Percentiles rank a stretch among this genome's conserved stretches.
Conservation (phyloP, 2,329 filamentous ascomycete species). For the Acarospora socialis region DNA sequence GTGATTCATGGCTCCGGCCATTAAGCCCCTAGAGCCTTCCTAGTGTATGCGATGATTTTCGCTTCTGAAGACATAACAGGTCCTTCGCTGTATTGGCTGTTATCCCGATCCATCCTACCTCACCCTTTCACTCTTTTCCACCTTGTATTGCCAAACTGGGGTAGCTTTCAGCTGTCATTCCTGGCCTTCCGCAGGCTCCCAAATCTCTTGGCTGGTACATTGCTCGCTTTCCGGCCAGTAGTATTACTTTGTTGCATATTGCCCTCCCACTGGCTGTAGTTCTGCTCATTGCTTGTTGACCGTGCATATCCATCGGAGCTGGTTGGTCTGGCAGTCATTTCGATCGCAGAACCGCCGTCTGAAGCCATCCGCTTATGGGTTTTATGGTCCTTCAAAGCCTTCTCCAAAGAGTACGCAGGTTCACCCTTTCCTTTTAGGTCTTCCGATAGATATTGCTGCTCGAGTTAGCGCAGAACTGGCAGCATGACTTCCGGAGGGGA, state of each 20-base stretch:
- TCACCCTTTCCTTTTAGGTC: constrained; percentile 77
- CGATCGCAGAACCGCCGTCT: constrained; percentile 12
- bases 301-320: neutral
- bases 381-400: constrained; percentile 48
- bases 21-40: too few relatives aligned
- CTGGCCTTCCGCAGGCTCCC: neutral
- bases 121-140: too few relatives aligned
- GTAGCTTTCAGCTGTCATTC: too few relatives aligned
- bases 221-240: neutral
- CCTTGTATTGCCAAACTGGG: too few relatives aligned
- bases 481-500: too few relatives aligned
- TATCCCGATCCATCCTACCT: too few relatives aligned
- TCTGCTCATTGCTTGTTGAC: neutral
- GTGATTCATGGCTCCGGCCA: too few relatives aligned
- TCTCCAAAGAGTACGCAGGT: constrained; percentile 57
- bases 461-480: neutral
- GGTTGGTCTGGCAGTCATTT: constrained; percentile 11
- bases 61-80: too few relatives aligned
- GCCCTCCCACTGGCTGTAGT: neutral
- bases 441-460: constrained; percentile 48
- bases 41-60: too few relatives aligned
- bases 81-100: too few relatives aligned
- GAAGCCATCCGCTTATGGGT: constrained; percentile 7
- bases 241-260: neutral
- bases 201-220: neutral